These are phyloP conservation scores for Trapa bicornis DNA, from an alignment of 345 rosid species.

Conservation along the genomic window DNA sequence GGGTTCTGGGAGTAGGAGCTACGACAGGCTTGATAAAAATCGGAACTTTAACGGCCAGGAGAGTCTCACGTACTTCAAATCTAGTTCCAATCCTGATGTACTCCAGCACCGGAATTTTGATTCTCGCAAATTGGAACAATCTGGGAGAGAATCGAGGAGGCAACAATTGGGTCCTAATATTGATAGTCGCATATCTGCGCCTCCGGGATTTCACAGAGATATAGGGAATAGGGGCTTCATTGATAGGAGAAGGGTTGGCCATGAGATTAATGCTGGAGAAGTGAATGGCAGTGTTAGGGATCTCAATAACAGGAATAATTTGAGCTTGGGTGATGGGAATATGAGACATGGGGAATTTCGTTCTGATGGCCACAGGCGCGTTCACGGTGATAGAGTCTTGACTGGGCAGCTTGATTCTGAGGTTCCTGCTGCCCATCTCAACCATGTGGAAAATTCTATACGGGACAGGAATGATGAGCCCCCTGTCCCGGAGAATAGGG, in stretches of 20 bases:
- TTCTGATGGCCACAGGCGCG: conserved; percentile 23
- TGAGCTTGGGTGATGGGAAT: conserved; percentile 9
- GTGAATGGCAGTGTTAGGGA: conserved; percentile 20
- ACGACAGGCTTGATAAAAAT: conserved; percentile 22
- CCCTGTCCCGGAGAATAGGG: background rate
- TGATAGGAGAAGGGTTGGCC: conserved; percentile 20
- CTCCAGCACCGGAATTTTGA: conserved; percentile 22
- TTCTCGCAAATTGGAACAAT: conserved; percentile 17
- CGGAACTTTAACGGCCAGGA: conserved; percentile 18
- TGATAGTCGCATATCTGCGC: conserved; percentile 22
- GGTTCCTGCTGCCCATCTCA: conserved; percentile 37
- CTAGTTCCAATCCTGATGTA: conserved; percentile 13
- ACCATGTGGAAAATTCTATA: conserved; percentile 33
- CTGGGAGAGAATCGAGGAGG: conserved; percentile 26
- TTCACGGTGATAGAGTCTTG: conserved; percentile 19
- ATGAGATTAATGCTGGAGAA: conserved; percentile 17
- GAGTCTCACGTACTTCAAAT: conserved; percentile 2
- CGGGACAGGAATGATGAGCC: background rate
- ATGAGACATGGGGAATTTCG: conserved; percentile 12
- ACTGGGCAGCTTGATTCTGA: conserved; percentile 44
- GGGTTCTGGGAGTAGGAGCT: conserved; percentile 11
- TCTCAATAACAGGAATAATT: conserved; percentile 14
- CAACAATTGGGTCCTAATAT: conserved; percentile 21
- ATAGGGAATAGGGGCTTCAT: conserved; percentile 23
- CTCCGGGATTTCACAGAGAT: conserved; percentile 37